A percentile compares a stretch with the other conserved stretches of the same genome.
These are phyloP conservation scores for Purshia tridentata DNA, from an alignment of 306 rosid genomes.

Conservation along the genomic window DNA sequence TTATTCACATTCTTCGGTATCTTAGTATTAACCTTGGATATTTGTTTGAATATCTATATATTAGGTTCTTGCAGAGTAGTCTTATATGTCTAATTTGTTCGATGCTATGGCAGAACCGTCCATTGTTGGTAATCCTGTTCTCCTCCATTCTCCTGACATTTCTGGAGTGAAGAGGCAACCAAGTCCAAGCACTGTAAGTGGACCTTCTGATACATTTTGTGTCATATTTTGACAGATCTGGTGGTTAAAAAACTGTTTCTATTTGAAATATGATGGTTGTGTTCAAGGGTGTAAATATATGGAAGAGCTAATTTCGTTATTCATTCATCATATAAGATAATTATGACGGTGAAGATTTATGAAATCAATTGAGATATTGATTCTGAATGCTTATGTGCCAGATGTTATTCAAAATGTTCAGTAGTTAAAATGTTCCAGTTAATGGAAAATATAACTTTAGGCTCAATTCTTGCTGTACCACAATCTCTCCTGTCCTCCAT, in stretches of 20 bases:
- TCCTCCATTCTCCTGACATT: slow-evolving; percentile 51
- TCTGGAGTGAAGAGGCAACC: slow-evolving; percentile 55
- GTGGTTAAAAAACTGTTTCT: slow-evolving; percentile 1
- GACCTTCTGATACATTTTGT: slow-evolving; percentile 21
- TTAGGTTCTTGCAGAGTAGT: slow-evolving; percentile 1
- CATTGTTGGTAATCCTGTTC: slow-evolving; percentile 40
- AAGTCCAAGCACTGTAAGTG: slow-evolving; percentile 66
- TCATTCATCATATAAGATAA: background rate
- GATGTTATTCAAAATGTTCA: background rate
- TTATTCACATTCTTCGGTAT: background rate
- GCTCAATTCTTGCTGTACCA: background rate
- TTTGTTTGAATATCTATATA: background rate
- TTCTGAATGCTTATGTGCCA: slow-evolving; percentile 11
- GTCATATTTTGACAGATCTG: slow-evolving; percentile 22
- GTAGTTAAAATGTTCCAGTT: no score
- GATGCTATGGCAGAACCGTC: slow-evolving; percentile 58
- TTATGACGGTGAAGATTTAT: background rate
- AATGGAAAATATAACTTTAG: no score
- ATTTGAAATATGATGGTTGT: background rate
- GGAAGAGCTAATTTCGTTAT: background rate
- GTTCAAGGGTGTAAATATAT: background rate
- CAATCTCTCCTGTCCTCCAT: background rate
- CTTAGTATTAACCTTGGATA: background rate
- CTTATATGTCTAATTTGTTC: slow-evolving; percentile 36
- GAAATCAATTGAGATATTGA: background rate